These are phyloP conservation scores for Mrakia hoshinonis DNA, from an alignment of 768 basidiomycete genomes.

Conservation along the genomic window DNA sequence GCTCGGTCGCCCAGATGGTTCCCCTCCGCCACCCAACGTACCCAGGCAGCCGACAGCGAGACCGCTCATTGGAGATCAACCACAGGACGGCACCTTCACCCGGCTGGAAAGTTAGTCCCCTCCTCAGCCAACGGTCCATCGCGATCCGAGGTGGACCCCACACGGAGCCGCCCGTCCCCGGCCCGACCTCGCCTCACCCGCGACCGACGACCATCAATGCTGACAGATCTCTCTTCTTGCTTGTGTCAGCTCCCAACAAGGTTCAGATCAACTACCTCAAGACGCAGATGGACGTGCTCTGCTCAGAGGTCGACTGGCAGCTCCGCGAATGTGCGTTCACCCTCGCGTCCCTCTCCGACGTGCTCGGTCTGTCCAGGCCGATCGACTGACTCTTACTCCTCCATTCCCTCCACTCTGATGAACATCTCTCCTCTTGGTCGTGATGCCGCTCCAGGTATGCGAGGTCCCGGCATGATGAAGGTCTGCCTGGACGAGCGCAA, in stretches of 20 bases:
- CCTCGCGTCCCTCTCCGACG: background rate
- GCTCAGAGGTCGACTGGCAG: background rate
- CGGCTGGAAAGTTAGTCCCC: too few relatives aligned
- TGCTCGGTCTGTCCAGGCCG: background rate
- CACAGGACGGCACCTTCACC: too few relatives aligned
- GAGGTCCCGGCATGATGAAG: background rate
- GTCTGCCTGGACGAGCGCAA: background rate
- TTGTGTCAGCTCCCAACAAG: background rate
- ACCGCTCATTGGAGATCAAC: too few relatives aligned
- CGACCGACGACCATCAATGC: too few relatives aligned
- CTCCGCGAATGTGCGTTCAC: background rate
- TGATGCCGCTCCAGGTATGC: background rate
- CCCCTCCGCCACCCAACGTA: too few relatives aligned
- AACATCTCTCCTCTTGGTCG: background rate
- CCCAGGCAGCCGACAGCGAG: too few relatives aligned
- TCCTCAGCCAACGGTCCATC: too few relatives aligned
- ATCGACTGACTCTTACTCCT: too few relatives aligned
- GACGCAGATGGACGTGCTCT: background rate
- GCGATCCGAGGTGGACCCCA: background rate
- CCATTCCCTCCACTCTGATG: background rate
- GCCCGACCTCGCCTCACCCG: background rate
- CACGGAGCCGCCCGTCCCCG: background rate
- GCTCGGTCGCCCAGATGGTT: too few relatives aligned
- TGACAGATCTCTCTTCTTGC: background rate
- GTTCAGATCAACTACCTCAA: background rate